Conservation (phyloP, 768 basidiomycete genomes). For the Kwoniella newhampshirensis region DNA sequence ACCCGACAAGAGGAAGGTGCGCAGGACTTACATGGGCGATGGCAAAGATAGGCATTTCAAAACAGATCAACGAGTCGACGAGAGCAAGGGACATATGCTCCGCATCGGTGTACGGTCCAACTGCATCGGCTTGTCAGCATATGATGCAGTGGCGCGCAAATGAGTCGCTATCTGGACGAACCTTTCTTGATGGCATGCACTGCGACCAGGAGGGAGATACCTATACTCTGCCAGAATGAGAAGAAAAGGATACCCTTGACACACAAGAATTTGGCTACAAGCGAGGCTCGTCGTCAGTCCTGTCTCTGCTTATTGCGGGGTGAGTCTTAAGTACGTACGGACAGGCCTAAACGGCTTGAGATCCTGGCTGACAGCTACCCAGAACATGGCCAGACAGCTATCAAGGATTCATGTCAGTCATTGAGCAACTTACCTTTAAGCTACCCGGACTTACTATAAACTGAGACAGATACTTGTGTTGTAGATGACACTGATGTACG, state of each 20-base stretch:
- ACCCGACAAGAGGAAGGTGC: neutral
- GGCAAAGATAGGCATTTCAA: conserved; percentile 98
- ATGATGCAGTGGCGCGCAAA: neutral
- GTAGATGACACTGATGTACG: conserved; percentile 78
- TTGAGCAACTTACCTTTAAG: no score
- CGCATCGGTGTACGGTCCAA: conserved; percentile 82
- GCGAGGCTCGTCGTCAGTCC: conserved; percentile 16
- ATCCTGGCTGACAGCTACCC: conserved; percentile 87
- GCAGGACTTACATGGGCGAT: conserved; percentile 69
- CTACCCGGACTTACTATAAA: conserved; percentile 68
- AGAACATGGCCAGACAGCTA: conserved; percentile 88
- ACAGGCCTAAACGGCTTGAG: conserved; percentile 70
- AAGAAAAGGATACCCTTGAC: conserved; percentile 98
- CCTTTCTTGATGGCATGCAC: conserved; percentile 68
- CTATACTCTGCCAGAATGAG: conserved; percentile 95
- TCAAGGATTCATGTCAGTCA: no score
- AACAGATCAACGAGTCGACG: conserved; percentile 85
- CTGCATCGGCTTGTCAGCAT: conserved; percentile 25
- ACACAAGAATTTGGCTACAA: conserved; percentile 86
- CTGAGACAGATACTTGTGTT: conserved; percentile 54
- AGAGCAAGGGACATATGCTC: conserved; percentile 88
- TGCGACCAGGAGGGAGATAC: conserved; percentile 83
- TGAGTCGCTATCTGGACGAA: conserved; percentile 27
- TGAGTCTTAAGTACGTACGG: conserved; percentile 36
- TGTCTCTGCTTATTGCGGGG: no score